A percentile compares a stretch with the other conserved stretches of the same genome.
Evolutionary conservation across 192 early-diverging fungal genomes (phyloP).

Genomic region (Coemansia umbellata): DNA sequence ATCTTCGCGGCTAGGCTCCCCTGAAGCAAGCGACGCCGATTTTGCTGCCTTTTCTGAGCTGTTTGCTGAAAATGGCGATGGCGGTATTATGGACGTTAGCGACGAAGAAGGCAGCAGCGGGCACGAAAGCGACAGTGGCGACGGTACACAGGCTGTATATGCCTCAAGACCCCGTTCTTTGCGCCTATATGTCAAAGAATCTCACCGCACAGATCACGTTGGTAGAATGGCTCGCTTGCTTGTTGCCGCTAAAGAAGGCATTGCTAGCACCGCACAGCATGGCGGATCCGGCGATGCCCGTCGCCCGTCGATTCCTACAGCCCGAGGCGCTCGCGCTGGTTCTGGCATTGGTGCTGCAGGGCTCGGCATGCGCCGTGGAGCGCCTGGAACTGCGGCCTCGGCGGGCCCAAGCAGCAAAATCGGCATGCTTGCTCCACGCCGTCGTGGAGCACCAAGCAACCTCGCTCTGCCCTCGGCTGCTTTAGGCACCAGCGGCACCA

Average conservation of each 20-base stretch:
- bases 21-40: slow-evolving; percentile 7
- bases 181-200: slow-evolving; percentile 10
- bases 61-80: slow-evolving; percentile 15
- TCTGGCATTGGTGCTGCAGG: slow-evolving; percentile 8
- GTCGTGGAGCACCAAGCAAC: slow-evolving; percentile 10
- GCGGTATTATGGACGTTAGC: neutral
- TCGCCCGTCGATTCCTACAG: neutral
- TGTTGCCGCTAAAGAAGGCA: slow-evolving; percentile 5
- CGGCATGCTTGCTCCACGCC: slow-evolving; percentile 18
- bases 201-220: slow-evolving; percentile 27
- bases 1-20: slow-evolving; percentile 14
- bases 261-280: neutral
- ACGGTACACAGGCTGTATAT: neutral
- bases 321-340: neutral
- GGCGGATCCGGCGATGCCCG: slow-evolving; percentile 4
- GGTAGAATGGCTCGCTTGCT: slow-evolving; percentile 27
- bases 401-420: slow-evolving; percentile 5
- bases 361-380: slow-evolving; percentile 11
- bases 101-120: neutral
- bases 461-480: slow-evolving; percentile 18
- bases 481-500: neutral
- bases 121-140: neutral
- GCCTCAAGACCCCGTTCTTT: no score
- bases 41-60: slow-evolving; percentile 8
- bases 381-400: neutral